These are phyloP conservation scores for Phytophthora chlamydospora DNA, from an alignment of 352 stramenopile species.

Conservation along the genomic window DNA sequence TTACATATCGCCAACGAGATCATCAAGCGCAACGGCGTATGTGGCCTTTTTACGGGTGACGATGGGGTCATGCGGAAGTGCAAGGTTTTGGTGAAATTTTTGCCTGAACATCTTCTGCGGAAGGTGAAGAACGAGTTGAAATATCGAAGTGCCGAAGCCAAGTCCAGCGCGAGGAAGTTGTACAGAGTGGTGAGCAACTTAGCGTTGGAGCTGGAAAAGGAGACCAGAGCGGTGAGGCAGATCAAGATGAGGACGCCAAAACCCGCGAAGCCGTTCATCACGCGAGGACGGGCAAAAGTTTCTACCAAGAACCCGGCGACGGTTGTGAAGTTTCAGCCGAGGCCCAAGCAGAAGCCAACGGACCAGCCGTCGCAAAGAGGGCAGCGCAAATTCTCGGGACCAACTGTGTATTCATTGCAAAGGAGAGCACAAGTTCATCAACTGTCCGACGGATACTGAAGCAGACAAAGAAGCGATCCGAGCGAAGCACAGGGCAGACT, in stretches of 20 bases:
- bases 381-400: background rate
- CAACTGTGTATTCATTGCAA: constrained; percentile 13
- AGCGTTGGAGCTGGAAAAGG: constrained; percentile 7
- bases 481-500: constrained; percentile 8
- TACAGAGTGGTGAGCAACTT: constrained; percentile 12
- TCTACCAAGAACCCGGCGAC: background rate
- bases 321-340: background rate
- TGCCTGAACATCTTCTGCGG: background rate
- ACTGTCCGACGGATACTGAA: constrained; percentile 9
- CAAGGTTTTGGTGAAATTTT: constrained; percentile 8
- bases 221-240: background rate
- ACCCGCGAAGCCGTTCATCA: too few relatives aligned
- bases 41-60: constrained; percentile 1
- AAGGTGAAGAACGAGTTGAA: constrained; percentile 8
- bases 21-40: constrained; percentile 17
- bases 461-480: constrained; percentile 17
- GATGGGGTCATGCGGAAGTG: constrained; percentile 9
- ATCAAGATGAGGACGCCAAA: too few relatives aligned
- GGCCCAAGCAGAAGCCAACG: background rate
- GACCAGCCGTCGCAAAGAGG: too few relatives aligned
- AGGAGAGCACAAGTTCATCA: constrained; percentile 6
- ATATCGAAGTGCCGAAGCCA: constrained; percentile 9
- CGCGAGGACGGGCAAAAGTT: background rate
- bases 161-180: constrained; percentile 2
- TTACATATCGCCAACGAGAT: constrained; percentile 22